These are phyloP conservation scores for Phenoliferia sp. DNA, from an alignment of 1,284 basidiomycete species.

Conservation along the genomic window DNA sequence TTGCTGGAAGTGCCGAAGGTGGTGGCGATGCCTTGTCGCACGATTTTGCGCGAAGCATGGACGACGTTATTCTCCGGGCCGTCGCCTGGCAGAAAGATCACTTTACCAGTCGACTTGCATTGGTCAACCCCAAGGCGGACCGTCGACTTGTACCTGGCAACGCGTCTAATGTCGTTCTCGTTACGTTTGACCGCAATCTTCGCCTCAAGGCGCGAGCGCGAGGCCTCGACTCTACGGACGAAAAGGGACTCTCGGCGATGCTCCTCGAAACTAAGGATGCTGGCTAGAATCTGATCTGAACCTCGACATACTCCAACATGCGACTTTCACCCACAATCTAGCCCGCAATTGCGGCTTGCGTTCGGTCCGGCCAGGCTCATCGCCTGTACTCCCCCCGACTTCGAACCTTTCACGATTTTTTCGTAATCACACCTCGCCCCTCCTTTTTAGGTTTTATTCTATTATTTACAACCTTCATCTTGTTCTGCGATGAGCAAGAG, in stretches of 20 bases:
- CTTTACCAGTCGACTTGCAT: slow-evolving; percentile 74
- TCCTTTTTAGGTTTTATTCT: too few species aligned
- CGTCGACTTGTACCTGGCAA: slow-evolving; percentile 28
- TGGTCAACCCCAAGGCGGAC: slow-evolving; percentile 51
- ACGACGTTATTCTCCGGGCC: slow-evolving; percentile 88
- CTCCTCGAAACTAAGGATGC: slow-evolving; percentile 4
- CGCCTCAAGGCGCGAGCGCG: slow-evolving; percentile 77
- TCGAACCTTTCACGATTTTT: too few species aligned
- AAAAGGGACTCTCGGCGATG: slow-evolving; percentile 23
- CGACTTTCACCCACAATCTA: slow-evolving; percentile 81
- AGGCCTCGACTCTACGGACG: slow-evolving; percentile 68
- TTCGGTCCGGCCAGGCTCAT: too few species aligned
- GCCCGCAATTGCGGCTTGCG: slow-evolving; percentile 44
- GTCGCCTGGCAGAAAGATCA: slow-evolving; percentile 89
- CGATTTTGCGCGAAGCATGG: slow-evolving; percentile 68
- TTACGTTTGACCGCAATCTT: slow-evolving; percentile 82
- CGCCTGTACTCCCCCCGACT: too few species aligned
- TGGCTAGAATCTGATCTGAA: slow-evolving; percentile 67
- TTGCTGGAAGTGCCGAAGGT: slow-evolving; percentile 42
- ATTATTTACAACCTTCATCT: too few species aligned
- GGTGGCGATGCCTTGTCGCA: slow-evolving; percentile 48
- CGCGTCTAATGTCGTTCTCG: slow-evolving; percentile 73
- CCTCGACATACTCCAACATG: slow-evolving; percentile 75
- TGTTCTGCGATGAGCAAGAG: too few species aligned
- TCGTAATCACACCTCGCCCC: too few species aligned